These are phyloP conservation scores for Pythium aphanidermatum DNA, from an alignment of 352 stramenopile genomes.

Conservation along the genomic window DNA sequence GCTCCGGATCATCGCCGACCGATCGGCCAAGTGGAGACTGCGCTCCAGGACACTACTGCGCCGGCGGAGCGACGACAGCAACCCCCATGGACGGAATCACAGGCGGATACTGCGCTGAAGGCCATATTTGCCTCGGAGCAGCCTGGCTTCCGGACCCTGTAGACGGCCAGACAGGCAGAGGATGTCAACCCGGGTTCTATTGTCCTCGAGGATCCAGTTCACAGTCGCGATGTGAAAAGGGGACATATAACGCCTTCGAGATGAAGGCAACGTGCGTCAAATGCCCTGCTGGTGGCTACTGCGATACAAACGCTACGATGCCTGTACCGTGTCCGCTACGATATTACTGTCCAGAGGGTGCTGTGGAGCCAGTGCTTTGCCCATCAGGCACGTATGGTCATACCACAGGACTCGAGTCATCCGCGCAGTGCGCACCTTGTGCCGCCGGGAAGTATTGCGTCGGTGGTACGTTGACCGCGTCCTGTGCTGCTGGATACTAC, in stretches of 20 bases:
- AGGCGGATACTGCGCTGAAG: constrained; percentile 41
- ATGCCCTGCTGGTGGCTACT: constrained; percentile 65
- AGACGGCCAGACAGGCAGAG: constrained; percentile 43
- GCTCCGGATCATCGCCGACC: constrained; percentile 49
- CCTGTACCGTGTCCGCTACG: constrained; percentile 47
- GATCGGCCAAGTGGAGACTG: constrained; percentile 51
- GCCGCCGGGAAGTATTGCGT: constrained; percentile 72
- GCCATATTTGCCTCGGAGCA: constrained; percentile 60
- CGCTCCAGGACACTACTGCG: constrained; percentile 65
- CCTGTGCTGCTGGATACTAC: constrained; percentile 79
- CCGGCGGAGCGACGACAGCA: constrained; percentile 26
- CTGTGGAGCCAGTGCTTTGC: constrained; percentile 48
- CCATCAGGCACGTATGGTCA: constrained; percentile 75
- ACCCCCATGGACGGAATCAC: constrained; percentile 37
- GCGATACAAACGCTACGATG: constrained; percentile 48
- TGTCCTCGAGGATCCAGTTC: constrained; percentile 49
- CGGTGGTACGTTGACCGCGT: constrained; percentile 57
- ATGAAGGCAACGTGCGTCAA: constrained; percentile 33
- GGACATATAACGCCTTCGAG: constrained; percentile 58
- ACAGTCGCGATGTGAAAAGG: constrained; percentile 51
- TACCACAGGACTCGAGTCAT: constrained; percentile 30
- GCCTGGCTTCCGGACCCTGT: constrained; percentile 40
- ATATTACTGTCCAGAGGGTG: constrained; percentile 66
- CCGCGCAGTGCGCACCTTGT: constrained; percentile 60
- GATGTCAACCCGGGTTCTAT: constrained; percentile 63